These are phyloP conservation scores for Pseudocercospora fuligena DNA, from an alignment of 2,329 filamentous ascomycete species.

Conservation along the genomic window DNA sequence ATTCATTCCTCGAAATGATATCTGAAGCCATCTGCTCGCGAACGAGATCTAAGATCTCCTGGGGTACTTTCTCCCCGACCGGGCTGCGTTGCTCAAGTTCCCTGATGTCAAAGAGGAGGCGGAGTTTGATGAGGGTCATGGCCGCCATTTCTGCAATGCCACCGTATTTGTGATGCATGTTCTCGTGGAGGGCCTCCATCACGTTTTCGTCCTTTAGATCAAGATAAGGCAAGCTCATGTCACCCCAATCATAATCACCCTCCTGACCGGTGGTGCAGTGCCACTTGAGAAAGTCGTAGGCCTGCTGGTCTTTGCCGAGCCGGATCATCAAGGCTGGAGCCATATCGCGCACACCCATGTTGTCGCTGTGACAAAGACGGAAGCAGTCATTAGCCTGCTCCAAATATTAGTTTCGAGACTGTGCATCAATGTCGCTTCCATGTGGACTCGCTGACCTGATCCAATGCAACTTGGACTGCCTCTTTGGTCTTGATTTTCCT, in stretches of 20 bases:
- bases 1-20: background rate
- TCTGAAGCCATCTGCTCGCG: background rate
- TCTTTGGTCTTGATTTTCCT: constrained; percentile 10
- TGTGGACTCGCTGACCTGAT: too few species aligned
- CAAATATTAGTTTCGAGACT: too few species aligned
- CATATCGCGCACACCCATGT: constrained; percentile 15
- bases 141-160: background rate
- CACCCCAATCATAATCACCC: constrained; percentile 6
- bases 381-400: background rate
- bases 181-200: background rate
- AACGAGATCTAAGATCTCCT: constrained; percentile 7
- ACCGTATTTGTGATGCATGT: background rate
- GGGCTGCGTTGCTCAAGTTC: background rate
- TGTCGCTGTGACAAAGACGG: constrained; percentile 16
- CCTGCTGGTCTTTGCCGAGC: constrained; percentile 15
- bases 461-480: constrained; percentile 5
- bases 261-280: constrained; percentile 7
- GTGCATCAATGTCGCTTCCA: too few species aligned
- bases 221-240: constrained; percentile 11
- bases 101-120: constrained; percentile 10
- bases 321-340: constrained; percentile 16
- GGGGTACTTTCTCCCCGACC: background rate
- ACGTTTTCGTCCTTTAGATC: constrained; percentile 14
- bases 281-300: constrained; percentile 24
- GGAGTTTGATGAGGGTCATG: constrained; percentile 15